phyloP scores from a whole-genome alignment of 139 green algal species.

The Gonium pectorale region DNA sequence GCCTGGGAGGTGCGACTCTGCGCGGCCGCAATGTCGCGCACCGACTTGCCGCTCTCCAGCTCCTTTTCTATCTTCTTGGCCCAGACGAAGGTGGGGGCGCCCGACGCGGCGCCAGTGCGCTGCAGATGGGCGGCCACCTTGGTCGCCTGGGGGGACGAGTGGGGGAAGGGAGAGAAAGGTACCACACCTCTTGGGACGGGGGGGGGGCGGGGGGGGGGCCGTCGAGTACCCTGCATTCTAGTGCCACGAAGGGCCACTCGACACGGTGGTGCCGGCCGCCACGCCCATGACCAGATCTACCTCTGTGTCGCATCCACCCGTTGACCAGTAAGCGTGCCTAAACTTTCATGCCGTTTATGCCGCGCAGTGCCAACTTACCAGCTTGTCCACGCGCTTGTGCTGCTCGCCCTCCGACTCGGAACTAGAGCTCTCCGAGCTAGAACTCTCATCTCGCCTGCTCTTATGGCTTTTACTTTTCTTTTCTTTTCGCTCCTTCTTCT shows the following conservation, averaged over 20 bases:
- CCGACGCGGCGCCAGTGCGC: conserved; percentile 13
- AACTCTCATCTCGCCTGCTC: conserved; percentile 15
- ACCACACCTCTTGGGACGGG: background rate
- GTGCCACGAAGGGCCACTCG: too few species aligned
- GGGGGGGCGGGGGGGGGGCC: too few species aligned
- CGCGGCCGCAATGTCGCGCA: conserved; percentile 61
- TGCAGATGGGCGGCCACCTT: conserved; percentile 58
- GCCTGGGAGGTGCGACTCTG: conserved; percentile 73
- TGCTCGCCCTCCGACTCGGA: conserved; percentile 52
- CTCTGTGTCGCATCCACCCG: too few species aligned
- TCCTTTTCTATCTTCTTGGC: conserved; percentile 96
- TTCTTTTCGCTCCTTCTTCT: conserved; percentile 52
- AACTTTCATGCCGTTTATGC: too few species aligned
- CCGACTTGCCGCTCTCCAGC: conserved; percentile 68
- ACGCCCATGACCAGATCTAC: too few species aligned
- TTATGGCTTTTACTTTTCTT: conserved; percentile 13
- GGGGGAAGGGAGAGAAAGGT: background rate
- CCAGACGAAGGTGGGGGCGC: conserved; percentile 88
- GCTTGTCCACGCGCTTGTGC: conserved; percentile 54
- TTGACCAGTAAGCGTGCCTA: too few species aligned
- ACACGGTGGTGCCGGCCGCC: too few species aligned
- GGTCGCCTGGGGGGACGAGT: conserved; percentile 24
- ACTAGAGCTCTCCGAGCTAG: conserved; percentile 29
- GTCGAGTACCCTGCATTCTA: too few species aligned
- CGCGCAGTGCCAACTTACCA: conserved; percentile 54